Evolutionary conservation across 208 protist species (phyloP).

Genomic region (Wallacemonas sp.): DNA sequence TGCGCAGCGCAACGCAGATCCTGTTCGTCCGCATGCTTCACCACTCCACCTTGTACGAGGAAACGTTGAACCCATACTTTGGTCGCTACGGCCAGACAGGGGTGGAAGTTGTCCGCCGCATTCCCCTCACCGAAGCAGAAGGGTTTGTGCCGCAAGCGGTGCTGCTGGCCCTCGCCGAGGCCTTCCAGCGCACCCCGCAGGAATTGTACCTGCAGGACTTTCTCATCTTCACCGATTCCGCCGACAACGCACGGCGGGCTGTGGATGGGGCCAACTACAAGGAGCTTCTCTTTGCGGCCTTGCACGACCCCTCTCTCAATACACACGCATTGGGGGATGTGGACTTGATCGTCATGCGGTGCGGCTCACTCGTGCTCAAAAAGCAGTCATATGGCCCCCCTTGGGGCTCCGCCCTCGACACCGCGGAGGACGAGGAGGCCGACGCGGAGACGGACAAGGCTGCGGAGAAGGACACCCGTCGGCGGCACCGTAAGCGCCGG

Average conservation of each 20-base stretch:
- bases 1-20: conserved; percentile 17
- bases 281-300: conserved; percentile 81
- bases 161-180: conserved; percentile 12
- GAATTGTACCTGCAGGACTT: conserved; percentile 78
- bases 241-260: conserved; percentile 65
- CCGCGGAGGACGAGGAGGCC: background rate
- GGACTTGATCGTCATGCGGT: conserved; percentile 27
- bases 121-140: conserved; percentile 26
- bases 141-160: background rate
- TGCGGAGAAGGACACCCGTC: background rate
- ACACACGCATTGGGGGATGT: conserved; percentile 33
- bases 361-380: background rate
- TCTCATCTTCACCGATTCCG: conserved; percentile 77
- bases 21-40: conserved; percentile 86
- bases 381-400: conserved; percentile 3
- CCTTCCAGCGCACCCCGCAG: conserved; percentile 12
- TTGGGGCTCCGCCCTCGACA: conserved; percentile 4
- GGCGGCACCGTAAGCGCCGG: conserved; percentile 2
- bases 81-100: conserved; percentile 87
- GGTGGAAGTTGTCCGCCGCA: conserved; percentile 42
- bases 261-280: conserved; percentile 76
- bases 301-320: conserved; percentile 58
- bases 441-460: background rate
- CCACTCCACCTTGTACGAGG: conserved; percentile 65
- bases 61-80: conserved; percentile 88